Conservation (phyloP, 345 rosid species). For the Citrus reticulata region DNA sequence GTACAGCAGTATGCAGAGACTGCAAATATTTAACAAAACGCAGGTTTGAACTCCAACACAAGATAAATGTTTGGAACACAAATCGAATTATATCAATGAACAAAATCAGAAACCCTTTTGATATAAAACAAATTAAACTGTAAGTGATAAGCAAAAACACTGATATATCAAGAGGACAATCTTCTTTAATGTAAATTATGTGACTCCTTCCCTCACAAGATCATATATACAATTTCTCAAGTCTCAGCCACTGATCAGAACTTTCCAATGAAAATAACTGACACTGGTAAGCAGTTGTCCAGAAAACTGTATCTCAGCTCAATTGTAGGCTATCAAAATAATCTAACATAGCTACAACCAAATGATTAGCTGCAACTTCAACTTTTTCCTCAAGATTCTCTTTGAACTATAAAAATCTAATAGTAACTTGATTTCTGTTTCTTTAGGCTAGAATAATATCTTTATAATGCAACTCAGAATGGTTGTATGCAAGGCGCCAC, state of each 20-base stretch:
- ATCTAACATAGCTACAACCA: background rate
- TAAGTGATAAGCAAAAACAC: background rate
- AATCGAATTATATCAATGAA: background rate
- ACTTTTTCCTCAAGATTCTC: background rate
- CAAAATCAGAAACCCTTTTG: background rate
- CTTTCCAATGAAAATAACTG: background rate
- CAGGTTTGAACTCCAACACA: background rate
- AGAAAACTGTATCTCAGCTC: background rate
- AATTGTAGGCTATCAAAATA: background rate
- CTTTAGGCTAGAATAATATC: background rate
- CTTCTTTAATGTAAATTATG: background rate
- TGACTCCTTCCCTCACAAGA: background rate
- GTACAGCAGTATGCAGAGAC: constrained; percentile 77
- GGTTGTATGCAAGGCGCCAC: background rate
- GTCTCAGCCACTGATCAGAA: background rate
- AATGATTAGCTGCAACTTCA: background rate
- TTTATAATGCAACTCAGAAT: background rate
- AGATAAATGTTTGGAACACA: background rate
- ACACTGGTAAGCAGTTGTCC: background rate
- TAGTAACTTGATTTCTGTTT: background rate
- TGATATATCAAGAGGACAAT: background rate
- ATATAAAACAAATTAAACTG: background rate
- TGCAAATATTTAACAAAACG: constrained; percentile 29
- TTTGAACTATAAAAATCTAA: background rate
- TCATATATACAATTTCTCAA: background rate